Conservation (phyloP, 768 basidiomycete species). For the Suillus occidentalis region DNA sequence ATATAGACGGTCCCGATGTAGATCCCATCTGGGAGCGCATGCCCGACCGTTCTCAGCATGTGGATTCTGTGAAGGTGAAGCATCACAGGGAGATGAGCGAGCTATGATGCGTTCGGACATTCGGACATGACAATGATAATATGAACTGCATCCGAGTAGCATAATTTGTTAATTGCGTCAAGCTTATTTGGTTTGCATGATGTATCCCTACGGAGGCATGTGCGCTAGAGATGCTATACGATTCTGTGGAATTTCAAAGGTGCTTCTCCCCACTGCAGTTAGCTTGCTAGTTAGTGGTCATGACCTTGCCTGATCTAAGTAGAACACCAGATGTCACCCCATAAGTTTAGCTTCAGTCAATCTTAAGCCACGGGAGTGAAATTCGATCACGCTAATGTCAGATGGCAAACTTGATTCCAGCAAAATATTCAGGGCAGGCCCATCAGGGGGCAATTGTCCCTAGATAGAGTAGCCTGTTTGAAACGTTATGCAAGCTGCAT, state of each 20-base stretch:
- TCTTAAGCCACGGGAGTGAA: no score
- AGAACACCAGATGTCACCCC: neutral
- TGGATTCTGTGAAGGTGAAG: slow-evolving; percentile 64
- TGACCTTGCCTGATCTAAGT: neutral
- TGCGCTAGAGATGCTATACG: neutral
- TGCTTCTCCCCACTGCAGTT: neutral
- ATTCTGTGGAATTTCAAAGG: neutral
- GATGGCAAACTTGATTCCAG: no score
- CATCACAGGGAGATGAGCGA: slow-evolving; percentile 54
- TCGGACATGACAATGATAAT: neutral
- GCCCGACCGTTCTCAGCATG: slow-evolving; percentile 59
- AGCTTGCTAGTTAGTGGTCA: neutral
- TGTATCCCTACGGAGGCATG: neutral
- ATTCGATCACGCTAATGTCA: no score
- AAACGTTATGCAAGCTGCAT: neutral
- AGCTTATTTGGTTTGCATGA: neutral
- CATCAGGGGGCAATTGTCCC: no score
- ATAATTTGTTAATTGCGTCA: neutral
- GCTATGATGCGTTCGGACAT: slow-evolving; percentile 14
- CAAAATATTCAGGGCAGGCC: no score
- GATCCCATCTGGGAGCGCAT: slow-evolving; percentile 95
- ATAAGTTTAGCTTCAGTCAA: neutral
- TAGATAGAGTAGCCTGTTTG: neutral
- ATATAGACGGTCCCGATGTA: slow-evolving; percentile 95
- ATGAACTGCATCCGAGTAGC: neutral